Evolutionary conservation across 2,329 filamentous ascomycete species (phyloP), one percentile per base, ranked within the genome.

Genomic region (Orbilia quercus): DNA sequence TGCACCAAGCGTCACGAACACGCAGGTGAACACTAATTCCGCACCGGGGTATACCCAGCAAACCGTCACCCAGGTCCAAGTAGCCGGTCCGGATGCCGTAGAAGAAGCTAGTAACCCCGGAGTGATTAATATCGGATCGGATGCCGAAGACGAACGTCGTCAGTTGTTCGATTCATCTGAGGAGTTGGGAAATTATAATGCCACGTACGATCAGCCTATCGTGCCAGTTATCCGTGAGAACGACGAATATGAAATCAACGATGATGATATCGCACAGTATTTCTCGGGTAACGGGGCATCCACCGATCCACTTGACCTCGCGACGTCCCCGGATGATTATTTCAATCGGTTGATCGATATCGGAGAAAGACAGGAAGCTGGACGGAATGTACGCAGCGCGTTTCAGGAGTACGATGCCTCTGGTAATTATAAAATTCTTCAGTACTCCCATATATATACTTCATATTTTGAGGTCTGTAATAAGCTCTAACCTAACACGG

Each of bases 321-420:
- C 50, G 3, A 40, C 50, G 9, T 54, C 50, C 2, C 25, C 34
- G 34, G 50, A 54, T 6, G 50, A 54, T 23, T 54, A 38, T 22
- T 54, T 54, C 34, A 40, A 40, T 20, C 31, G 20, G 4, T 23
- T 54, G 31, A 54, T 54, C 9, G 18, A 22, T 1, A 25, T 38
- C 16, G 34, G 50, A 9, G 34, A 54, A 7, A 38, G 22, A 31
- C 18, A 22, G 7, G 22, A 50, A 51, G 50, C 31, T 40, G 2
- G 6, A 9, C 20, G 45, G 14, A 20, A 23, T 9, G 4, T 6
- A 16, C 6, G 20, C 2, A 45, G n/a, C 18, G 12, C n/a, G 22
- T 45, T 20, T 45, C 9, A 6, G 5, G 42, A 45, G 6, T 7
- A 20, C n/a, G 42, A 45, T 4, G 4, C 42, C n/a, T 20, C n/a